Percentiles rank a stretch among this genome's conserved stretches.
phyloP scores from a whole-genome alignment of 78 protist genomes.

The Neovahlkampfia damariscottae region DNA sequence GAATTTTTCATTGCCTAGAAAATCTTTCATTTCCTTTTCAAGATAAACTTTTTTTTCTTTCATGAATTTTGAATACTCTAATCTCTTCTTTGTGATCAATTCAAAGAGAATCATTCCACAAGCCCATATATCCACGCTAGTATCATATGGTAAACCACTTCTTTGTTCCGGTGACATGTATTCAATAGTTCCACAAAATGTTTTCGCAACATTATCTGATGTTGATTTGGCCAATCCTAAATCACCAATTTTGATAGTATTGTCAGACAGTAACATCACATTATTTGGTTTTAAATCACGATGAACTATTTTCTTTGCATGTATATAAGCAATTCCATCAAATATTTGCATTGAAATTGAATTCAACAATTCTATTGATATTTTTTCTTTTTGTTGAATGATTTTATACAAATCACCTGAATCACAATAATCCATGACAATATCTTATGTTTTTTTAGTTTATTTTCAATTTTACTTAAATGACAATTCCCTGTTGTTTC shows the following conservation, averaged over 20 bases:
- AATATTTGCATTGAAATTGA: conserved; percentile 5
- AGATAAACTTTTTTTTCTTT: no score
- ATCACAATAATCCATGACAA: conserved; percentile 21
- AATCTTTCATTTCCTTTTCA: no score
- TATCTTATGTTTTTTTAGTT: no score
- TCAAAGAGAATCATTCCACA: conserved; percentile 45
- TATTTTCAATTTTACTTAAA: no score
- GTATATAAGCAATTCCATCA: conserved; percentile 29
- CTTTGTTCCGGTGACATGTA: conserved; percentile 83
- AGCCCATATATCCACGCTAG: conserved; percentile 29
- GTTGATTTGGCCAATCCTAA: conserved; percentile 43
- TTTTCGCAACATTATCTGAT: conserved; percentile 9
- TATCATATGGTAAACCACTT: neutral
- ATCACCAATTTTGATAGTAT: conserved; percentile 51
- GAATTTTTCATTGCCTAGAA: no score
- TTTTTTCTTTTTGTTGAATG: no score
- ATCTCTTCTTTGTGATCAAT: conserved; percentile 26
- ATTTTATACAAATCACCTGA: neutral
- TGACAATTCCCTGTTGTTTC: no score
- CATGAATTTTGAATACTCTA: no score
- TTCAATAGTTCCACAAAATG: conserved; percentile 57
- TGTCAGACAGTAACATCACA: conserved; percentile 32
- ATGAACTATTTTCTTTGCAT: conserved; percentile 24
- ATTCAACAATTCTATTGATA: neutral
- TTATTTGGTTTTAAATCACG: conserved; percentile 69